Conservation (phyloP, 2,329 filamentous ascomycete genomes). For the Sporothrix schenckii region DNA sequence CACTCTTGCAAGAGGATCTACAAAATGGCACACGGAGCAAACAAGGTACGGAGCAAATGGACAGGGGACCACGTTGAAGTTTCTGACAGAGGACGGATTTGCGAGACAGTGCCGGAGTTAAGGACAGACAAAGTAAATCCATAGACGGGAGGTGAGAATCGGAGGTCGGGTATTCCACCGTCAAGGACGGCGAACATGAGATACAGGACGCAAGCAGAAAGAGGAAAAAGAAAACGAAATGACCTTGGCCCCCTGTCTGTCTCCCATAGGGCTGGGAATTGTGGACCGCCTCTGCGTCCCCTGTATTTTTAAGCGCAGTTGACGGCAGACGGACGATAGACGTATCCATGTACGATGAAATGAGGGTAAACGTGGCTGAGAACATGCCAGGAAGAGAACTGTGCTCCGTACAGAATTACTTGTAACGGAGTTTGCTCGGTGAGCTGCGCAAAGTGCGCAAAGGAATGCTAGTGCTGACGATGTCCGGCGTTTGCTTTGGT, state of each 20-base stretch:
- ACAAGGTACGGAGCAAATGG: no score
- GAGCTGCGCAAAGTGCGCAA: conserved; percentile 16
- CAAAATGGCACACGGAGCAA: no score
- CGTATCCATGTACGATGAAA: neutral
- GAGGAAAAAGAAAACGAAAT: neutral
- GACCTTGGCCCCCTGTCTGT: neutral
- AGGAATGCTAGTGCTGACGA: conserved; percentile 17
- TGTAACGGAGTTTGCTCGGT: neutral
- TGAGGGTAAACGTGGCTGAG: neutral
- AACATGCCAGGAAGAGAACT: neutral
- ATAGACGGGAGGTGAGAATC: neutral
- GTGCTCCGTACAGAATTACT: neutral
- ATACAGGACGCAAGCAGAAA: neutral
- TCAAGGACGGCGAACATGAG: no score
- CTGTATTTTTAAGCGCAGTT: neutral
- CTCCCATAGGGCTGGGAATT: conserved; percentile 10
- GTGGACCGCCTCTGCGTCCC: neutral
- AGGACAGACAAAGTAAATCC: no score
- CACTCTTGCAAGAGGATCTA: no score
- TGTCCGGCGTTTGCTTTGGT: neutral
- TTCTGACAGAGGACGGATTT: no score
- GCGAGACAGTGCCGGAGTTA: no score
- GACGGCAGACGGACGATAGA: neutral
- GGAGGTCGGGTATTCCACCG: no score
- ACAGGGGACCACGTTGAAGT: no score